Conservation (phyloP, 768 basidiomycete genomes). For the Mycena sanguinolenta region DNA sequence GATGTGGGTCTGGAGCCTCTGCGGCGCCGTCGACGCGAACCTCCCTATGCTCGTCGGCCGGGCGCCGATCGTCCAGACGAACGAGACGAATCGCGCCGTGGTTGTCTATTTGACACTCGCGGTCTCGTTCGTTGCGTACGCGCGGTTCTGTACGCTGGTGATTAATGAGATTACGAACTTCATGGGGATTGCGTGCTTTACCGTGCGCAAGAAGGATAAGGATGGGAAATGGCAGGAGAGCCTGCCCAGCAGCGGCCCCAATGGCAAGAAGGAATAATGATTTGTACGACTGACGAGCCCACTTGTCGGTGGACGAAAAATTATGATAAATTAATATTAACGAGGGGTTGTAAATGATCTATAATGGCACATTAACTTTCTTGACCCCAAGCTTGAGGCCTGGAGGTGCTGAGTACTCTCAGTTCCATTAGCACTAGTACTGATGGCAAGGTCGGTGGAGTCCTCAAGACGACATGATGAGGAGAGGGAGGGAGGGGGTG, state of each 20-base stretch:
- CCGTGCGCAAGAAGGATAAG: slow-evolving; percentile 86
- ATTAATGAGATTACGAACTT: slow-evolving; percentile 91
- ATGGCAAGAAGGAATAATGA: slow-evolving; percentile 31
- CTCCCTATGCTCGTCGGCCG: slow-evolving; percentile 73
- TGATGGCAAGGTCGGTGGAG: no score
- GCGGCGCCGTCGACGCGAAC: slow-evolving; percentile 89
- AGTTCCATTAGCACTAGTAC: no score
- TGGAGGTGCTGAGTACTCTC: no score
- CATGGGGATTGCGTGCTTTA: slow-evolving; percentile 95
- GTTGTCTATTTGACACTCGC: slow-evolving; percentile 81
- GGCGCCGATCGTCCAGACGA: slow-evolving; percentile 81
- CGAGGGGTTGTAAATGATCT: not conserved
- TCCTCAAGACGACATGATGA: no score
- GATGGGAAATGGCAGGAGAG: slow-evolving; percentile 67
- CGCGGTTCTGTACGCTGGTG: slow-evolving; percentile 84
- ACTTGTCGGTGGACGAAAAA: not conserved
- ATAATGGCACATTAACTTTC: no score
- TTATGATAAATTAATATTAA: not conserved
- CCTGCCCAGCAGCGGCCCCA: not conserved
- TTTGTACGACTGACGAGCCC: not conserved
- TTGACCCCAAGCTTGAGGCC: no score
- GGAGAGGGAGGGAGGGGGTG: no score
- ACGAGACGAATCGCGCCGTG: slow-evolving; percentile 68
- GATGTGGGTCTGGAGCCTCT: slow-evolving; percentile 85
- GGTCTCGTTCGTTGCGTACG: slow-evolving; percentile 78